Base-by-base conservation (phyloP, 139 green algal species). In the Auxenochlorella protothecoides region DNA sequence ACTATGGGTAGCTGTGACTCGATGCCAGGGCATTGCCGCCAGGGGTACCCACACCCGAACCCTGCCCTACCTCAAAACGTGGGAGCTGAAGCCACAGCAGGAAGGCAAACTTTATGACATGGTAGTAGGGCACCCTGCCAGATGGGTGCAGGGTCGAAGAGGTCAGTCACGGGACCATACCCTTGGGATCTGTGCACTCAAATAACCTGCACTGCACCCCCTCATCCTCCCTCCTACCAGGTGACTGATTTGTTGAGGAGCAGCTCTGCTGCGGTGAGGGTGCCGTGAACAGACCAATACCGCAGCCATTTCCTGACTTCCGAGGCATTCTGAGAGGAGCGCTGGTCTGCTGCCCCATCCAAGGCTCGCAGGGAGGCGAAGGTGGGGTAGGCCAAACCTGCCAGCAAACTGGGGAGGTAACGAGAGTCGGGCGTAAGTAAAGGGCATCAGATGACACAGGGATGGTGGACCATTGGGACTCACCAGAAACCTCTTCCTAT, bases 31-130 rank as follows among this genome's bases (percentile, higher is more conserved):
- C 27, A 44, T 44, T 44, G 27, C 27, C 27, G 27, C 27, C 27
- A 44, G 27, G 27, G 27, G 1, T 44, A 44, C 27, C 27, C 27
- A 44, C 27, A 44, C 27, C 27, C 27, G 27, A 44, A 44, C 27
- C 68, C 67, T 53, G 57, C 16, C 55, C 71, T 11, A 63, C 71
- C 71, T 75, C 71, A n/a, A 74, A 81, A 7, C 71, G 13, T n/a
- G 76, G 56, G 73, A 82, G 55, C 60, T 89, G 84, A 27, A 89
- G 74, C 84, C 84, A 89, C 51, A 89, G 16, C 62, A 89, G 74
- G 16, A 85, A 77, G 7, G 72, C 77, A 68, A 89, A 72, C 74
- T 89, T 89, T 7, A 75, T 10, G 11, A 82, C 68, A 27, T 78
- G 70, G 71, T 89, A 89, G 68, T 84, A 89, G 2, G 83, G 84